Evolutionary conservation across 257 asterid species (phyloP).

Genomic region (Osmanthus fragrans): DNA sequence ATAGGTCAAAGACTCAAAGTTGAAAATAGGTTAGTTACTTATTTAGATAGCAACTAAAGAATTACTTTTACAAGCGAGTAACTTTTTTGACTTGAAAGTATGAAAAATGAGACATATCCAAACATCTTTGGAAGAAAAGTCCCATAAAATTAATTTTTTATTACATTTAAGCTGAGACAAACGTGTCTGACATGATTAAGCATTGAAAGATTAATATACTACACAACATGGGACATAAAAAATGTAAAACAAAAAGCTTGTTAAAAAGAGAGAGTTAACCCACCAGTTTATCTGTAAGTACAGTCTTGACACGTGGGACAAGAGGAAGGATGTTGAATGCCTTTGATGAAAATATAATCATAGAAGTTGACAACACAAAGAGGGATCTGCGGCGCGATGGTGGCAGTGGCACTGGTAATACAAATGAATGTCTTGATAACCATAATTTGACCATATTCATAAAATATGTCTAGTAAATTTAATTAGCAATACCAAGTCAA

Average conservation of each 20-base stretch:
- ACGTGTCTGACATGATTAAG: not conserved
- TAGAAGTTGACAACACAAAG: constrained; percentile 74
- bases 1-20: not conserved
- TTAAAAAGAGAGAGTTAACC: constrained; percentile 15
- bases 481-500: not conserved
- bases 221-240: not conserved
- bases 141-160: not conserved
- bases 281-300: constrained; percentile 62
- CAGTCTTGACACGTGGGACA: constrained; percentile 52
- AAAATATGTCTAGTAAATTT: not conserved
- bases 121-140: not conserved
- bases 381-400: constrained; percentile 95
- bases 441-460: not conserved
- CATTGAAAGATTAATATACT: not conserved
- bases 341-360: constrained; percentile 82
- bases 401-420: constrained; percentile 61
- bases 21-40: not conserved
- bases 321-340: constrained; percentile 69
- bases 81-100: not conserved
- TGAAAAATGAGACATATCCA: not conserved
- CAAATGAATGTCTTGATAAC: not conserved
- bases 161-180: not conserved
- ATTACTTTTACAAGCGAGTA: not conserved
- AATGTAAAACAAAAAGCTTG: constrained; percentile 13
- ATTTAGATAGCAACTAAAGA: not conserved